Conservation (phyloP, 1,284 basidiomycete genomes). For the Xanthoconium separans region DNA sequence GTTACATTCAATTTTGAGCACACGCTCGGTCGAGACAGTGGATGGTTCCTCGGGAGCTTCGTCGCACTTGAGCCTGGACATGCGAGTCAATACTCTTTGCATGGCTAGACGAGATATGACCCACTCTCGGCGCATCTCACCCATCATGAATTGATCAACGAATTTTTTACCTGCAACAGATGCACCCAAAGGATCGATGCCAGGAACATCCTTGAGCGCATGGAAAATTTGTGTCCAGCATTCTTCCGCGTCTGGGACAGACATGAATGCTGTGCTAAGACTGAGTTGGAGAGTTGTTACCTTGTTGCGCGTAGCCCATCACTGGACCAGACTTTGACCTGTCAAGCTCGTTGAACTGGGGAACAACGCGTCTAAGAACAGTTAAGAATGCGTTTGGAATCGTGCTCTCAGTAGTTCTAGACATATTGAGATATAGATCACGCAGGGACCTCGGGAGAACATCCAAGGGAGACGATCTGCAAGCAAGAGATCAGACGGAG, state of each 20-base stretch:
- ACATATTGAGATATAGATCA: constrained; percentile 74
- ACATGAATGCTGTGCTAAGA: constrained; percentile 1
- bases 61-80: constrained; percentile 64
- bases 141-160: constrained; percentile 84
- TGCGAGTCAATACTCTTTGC: constrained; percentile 1
- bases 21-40: constrained; percentile 66
- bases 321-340: constrained; percentile 43
- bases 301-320: constrained; percentile 83
- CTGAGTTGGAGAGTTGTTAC: constrained; percentile 35
- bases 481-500: background rate
- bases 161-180: constrained; percentile 51
- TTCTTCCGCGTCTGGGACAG: constrained; percentile 86
- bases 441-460: constrained; percentile 62
- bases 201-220: constrained; percentile 66
- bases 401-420: constrained; percentile 74
- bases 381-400: constrained; percentile 74
- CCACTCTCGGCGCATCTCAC: constrained; percentile 80
- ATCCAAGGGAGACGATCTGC: constrained; percentile 24
- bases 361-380: constrained; percentile 76
- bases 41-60: constrained; percentile 82
- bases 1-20: constrained; percentile 92
- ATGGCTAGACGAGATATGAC: constrained; percentile 31
- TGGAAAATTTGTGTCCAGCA: constrained; percentile 88
- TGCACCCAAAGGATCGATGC: constrained; percentile 38
- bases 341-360: constrained; percentile 87